Evolutionary conservation across 495 filamentous ascomycete genomes (phyloP).

Genomic region (Cercophora samala): DNA sequence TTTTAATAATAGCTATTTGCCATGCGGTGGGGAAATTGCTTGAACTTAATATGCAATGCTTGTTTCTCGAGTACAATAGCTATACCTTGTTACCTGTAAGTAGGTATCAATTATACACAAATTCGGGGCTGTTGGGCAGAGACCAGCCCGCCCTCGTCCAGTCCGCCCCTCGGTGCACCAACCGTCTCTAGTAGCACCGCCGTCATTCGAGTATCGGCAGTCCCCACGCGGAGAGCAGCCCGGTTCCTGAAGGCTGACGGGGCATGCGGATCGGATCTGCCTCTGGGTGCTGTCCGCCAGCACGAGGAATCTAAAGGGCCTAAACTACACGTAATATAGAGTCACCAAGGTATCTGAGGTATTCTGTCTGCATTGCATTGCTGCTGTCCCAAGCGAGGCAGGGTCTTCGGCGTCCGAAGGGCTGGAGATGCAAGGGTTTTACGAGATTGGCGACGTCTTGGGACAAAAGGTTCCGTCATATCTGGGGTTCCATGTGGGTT

Average conservation of each 20-base stretch:
- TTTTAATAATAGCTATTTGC: too few species aligned
- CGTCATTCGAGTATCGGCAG: background rate
- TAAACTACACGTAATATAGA: background rate
- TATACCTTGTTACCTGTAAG: too few species aligned
- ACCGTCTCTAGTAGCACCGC: too few species aligned
- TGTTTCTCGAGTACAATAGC: background rate
- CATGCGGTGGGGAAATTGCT: too few species aligned
- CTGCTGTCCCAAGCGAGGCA: background rate
- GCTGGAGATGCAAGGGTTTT: background rate
- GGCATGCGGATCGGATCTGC: background rate
- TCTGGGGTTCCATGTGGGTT: background rate
- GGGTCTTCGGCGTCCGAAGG: background rate
- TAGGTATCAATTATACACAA: too few species aligned
- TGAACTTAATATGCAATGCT: background rate
- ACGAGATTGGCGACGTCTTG: background rate
- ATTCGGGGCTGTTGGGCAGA: too few species aligned
- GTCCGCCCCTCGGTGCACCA: too few species aligned
- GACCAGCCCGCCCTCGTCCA: too few species aligned
- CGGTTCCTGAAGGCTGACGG: background rate
- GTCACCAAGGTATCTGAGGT: background rate
- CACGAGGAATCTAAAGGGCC: background rate
- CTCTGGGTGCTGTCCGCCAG: background rate
- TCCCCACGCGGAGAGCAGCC: background rate
- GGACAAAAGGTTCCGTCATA: background rate
- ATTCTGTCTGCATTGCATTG: background rate